These are phyloP conservation scores for Niveomyces coronatus DNA, from an alignment of 2,329 filamentous ascomycete species.

Conservation along the genomic window DNA sequence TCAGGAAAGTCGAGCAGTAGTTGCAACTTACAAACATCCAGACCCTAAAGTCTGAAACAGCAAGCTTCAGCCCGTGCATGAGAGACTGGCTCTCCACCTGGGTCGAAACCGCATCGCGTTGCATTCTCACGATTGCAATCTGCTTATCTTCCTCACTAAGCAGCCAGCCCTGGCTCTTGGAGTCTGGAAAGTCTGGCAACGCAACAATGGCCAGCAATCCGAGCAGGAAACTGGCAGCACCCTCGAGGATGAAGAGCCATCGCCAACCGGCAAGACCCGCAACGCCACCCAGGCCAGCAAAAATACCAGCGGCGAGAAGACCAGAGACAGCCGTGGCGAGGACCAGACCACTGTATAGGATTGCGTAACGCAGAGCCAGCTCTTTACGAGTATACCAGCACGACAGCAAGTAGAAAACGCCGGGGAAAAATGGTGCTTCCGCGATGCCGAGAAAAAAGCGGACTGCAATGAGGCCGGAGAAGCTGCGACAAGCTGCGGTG, in stretches of 20 bases:
- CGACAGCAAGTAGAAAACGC: conserved; percentile 14
- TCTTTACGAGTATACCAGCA: conserved; percentile 19
- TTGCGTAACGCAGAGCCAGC: conserved; percentile 16
- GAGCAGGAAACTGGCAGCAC: conserved; percentile 12
- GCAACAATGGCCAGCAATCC: conserved; percentile 14
- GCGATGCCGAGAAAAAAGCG: conserved; percentile 13
- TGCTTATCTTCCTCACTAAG: conserved; percentile 16
- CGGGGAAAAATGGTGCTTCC: conserved; percentile 13
- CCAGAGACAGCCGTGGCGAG: conserved; percentile 16
- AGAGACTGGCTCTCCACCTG: conserved; percentile 14
- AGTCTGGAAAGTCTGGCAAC: conserved; percentile 16
- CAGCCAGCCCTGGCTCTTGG: conserved; percentile 14
- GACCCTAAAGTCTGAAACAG: conserved; percentile 15
- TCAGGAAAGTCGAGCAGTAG: too few relatives aligned
- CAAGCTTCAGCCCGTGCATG: conserved; percentile 15
- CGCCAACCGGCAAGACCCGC: conserved; percentile 27
- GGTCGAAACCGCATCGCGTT: conserved; percentile 15
- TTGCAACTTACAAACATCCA: conserved; percentile 17
- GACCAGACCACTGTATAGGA: conserved; percentile 17
- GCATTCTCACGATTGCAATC: conserved; percentile 16
- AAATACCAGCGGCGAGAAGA: conserved; percentile 17
- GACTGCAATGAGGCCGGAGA: conserved; percentile 12
- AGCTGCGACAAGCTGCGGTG: conserved; percentile 13
- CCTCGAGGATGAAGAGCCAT: conserved; percentile 32
- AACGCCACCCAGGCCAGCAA: conserved; percentile 12